Conservation (phyloP, 768 basidiomycete species). For the Cyathus striatus region DNA sequence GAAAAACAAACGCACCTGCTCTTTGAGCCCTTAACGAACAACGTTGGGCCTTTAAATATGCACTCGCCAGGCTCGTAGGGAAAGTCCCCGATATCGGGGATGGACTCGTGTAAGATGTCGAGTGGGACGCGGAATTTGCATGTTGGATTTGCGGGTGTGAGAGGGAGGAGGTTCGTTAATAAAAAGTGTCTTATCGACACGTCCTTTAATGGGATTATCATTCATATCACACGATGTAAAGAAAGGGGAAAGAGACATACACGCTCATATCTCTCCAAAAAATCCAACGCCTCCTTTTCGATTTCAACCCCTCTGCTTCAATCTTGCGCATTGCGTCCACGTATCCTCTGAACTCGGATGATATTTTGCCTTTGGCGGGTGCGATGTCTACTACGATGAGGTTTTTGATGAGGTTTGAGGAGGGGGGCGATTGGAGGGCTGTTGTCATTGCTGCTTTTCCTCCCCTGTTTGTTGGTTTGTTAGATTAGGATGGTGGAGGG, state of each 20-base stretch:
- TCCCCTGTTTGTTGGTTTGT: conserved; percentile 44
- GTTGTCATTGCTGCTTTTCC: conserved; percentile 75
- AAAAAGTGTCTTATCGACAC: conserved; percentile 68
- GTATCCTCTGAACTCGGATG: conserved; percentile 59
- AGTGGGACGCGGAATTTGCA: conserved; percentile 70
- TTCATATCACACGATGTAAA: not conserved
- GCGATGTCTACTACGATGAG: conserved; percentile 79
- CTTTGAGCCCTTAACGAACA: conserved; percentile 75
- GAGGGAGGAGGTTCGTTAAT: conserved; percentile 65
- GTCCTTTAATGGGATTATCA: conserved; percentile 39
- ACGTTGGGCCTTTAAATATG: conserved; percentile 45
- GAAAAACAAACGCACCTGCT: conserved; percentile 47
- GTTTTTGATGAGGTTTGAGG: conserved; percentile 32
- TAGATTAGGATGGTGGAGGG: not conserved
- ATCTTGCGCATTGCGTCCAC: conserved; percentile 67
- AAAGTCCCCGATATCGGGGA: conserved; percentile 69
- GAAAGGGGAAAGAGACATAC: conserved; percentile 27
- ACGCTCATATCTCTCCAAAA: conserved; percentile 57
- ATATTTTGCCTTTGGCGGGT: conserved; percentile 49
- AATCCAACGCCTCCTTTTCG: conserved; percentile 59
- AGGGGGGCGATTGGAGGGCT: conserved; percentile 41
- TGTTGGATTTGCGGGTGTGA: conserved; percentile 16
- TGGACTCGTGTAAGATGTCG: conserved; percentile 47
- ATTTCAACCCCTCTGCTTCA: conserved; percentile 47
- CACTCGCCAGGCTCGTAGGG: conserved; percentile 59